phyloP scores from a whole-genome alignment of 192 early-diverging fungal genomes.

The Backusella tarrabulga region DNA sequence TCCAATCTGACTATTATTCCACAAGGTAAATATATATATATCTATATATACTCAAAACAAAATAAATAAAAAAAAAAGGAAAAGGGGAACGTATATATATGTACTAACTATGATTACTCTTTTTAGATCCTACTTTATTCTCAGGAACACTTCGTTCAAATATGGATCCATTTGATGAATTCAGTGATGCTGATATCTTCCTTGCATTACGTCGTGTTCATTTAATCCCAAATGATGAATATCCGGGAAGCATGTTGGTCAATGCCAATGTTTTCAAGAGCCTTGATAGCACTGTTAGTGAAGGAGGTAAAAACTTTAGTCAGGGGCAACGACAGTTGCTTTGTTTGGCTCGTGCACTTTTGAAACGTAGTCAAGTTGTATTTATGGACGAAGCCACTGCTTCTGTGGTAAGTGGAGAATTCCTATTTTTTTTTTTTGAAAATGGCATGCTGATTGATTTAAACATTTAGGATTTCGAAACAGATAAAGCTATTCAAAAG shows the following conservation, averaged over 20 bases:
- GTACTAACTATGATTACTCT: too few species aligned
- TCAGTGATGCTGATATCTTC: not conserved
- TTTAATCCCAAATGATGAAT: not conserved
- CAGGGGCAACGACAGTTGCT: conserved; percentile 76
- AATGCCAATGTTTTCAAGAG: not conserved
- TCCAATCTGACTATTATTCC: conserved; percentile 83
- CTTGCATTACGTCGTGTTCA: not conserved
- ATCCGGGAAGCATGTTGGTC: not conserved
- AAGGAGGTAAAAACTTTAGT: conserved; percentile 74
- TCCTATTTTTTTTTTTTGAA: too few species aligned
- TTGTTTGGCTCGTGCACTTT: conserved; percentile 66
- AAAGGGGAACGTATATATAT: too few species aligned
- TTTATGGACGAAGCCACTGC: conserved; percentile 93
- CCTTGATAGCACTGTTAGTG: conserved; percentile 25
- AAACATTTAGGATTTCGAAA: conserved; percentile 60
- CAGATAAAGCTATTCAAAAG: conserved; percentile 81
- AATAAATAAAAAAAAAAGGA: too few species aligned
- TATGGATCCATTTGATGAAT: not conserved
- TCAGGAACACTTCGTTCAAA: not conserved
- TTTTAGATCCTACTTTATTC: conserved; percentile 17
- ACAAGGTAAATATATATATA: conserved; percentile 37
- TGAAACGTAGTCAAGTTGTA: conserved; percentile 62
- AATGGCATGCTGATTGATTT: too few species aligned
- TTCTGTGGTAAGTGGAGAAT: conserved; percentile 43
- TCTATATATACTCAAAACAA: too few species aligned